Base-by-base conservation (phyloP, 179 eudicot species). In the Camellia oleifera region DNA sequence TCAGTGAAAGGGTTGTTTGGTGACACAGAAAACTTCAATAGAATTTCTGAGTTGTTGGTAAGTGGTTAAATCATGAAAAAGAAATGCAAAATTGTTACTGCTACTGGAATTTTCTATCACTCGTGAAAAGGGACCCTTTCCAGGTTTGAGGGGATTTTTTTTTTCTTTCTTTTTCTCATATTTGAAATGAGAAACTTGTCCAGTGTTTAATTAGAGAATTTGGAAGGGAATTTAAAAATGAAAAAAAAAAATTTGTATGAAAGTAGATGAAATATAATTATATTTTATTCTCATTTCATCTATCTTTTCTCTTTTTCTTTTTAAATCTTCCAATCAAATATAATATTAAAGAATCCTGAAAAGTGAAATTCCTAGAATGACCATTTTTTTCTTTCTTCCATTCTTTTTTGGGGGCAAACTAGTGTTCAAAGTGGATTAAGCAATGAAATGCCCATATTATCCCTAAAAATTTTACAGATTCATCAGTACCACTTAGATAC, bases 51-150 rank as follows among this genome's bases (percentile, higher is more conserved):
- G 78, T 62, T 44, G 72, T 48, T 65, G 72, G 72, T 15, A 6
- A 20, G 32, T 7, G 62, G 20, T 77, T 52, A 20, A 77, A 12
- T 50, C 62, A 77, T 50, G 72, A 65, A 50, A 46, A 77, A 8
- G 50, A 20, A 50, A 20, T 65, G 15, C 10, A 50, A 76, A 40
- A 0, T 12, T 76, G 48, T 62, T 76, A 23, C 23, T 14, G 69
- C 68, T 69, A 62, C 3, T 4, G 10, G 40, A 15, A 20, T 7
- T 76, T 15, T 20, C 42, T 26, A 2, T 4, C 15, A 14, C 50
- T 65, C 26, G 23, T 63, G 57, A 76, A 63, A 76, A 63, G 5
- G 5, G 60, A 76, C 45, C 71, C 42, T 23, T 56, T 50, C 0
- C 75, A 58, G 42, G 58, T 76, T 60, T 75, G 11, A 48, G 42